Evolutionary conservation across 345 rosid genomes (phyloP).

Genomic region (Alliaria petiolata): DNA sequence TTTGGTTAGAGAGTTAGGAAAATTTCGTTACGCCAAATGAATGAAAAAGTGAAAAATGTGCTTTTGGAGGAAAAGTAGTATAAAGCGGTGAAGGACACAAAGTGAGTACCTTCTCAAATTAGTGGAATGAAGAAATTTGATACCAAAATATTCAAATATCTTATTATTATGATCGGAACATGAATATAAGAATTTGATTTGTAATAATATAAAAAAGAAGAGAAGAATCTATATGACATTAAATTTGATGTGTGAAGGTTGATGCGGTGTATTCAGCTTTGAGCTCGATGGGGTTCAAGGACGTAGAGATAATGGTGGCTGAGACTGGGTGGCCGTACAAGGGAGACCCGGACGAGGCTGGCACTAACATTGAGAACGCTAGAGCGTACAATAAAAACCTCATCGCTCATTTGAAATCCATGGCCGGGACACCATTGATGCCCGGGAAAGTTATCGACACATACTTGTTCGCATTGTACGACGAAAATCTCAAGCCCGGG

Average conservation of each 20-base stretch:
- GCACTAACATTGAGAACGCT: slow-evolving; percentile 74
- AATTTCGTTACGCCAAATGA: background rate
- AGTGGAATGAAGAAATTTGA: background rate
- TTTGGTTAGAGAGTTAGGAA: background rate
- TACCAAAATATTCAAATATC: background rate
- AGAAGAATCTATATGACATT: background rate
- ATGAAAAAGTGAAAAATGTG: background rate
- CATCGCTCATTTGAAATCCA: slow-evolving; percentile 72
- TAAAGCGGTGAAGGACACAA: background rate
- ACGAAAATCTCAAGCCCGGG: slow-evolving; percentile 89
- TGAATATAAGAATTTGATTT: background rate
- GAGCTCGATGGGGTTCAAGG: slow-evolving; percentile 53
- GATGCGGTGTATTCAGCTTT: slow-evolving; percentile 83
- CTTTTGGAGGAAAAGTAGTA: background rate
- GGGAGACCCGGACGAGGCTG: slow-evolving; percentile 73
- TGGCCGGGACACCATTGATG: slow-evolving; percentile 86
- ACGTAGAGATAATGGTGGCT: slow-evolving; percentile 83
- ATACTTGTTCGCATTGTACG: slow-evolving; percentile 76
- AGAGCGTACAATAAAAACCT: slow-evolving; percentile 78
- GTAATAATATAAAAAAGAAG: background rate
- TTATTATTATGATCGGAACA: too few relatives aligned
- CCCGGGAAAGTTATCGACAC: slow-evolving; percentile 86
- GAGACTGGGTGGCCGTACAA: slow-evolving; percentile 99
- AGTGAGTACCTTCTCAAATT: background rate
- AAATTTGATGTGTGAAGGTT: slow-evolving; percentile 39